Percentiles rank a stretch among this genome's conserved stretches.
These are phyloP conservation scores for Trametes versicolor DNA, from an alignment of 1,284 basidiomycete species.

Conservation along the genomic window DNA sequence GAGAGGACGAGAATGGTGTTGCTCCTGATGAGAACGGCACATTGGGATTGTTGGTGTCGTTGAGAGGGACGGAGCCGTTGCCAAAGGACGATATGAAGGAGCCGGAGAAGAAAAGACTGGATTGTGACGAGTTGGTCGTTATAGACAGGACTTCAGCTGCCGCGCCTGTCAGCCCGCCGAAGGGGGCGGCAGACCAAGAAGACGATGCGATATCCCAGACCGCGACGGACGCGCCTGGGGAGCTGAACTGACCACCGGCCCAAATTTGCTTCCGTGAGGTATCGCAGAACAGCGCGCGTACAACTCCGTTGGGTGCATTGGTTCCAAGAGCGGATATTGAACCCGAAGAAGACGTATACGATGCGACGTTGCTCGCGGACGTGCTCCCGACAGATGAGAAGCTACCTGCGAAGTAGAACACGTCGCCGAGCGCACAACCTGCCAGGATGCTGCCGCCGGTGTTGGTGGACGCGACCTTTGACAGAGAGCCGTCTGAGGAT, in stretches of 20 bases:
- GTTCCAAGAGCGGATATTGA: constrained; percentile 70
- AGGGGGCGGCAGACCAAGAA: constrained; percentile 82
- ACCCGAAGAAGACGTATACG: constrained; percentile 70
- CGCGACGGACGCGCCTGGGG: constrained; percentile 78
- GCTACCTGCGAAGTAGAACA: constrained; percentile 79
- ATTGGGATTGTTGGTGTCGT: constrained; percentile 77
- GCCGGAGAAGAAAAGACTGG: constrained; percentile 88
- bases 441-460: constrained; percentile 72
- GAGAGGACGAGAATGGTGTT: constrained; percentile 88
- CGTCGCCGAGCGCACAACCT: constrained; percentile 69
- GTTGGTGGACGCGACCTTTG: constrained; percentile 74
- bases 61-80: constrained; percentile 60
- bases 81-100: constrained; percentile 85
- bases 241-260: constrained; percentile 86
- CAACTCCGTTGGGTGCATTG: constrained; percentile 73
- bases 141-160: constrained; percentile 80
- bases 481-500: constrained; percentile 65
- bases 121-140: constrained; percentile 73
- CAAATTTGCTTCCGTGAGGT: constrained; percentile 76
- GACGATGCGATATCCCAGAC: constrained; percentile 75
- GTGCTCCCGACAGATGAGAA: constrained; percentile 75
- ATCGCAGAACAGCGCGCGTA: constrained; percentile 89
- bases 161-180: constrained; percentile 84
- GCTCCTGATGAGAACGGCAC: constrained; percentile 81
- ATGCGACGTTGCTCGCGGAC: constrained; percentile 73